Evolutionary conservation across 2,329 filamentous ascomycete genomes (phyloP), one percentile per base, ranked within the genome.

Genomic region (Microdochium bolleyi): DNA sequence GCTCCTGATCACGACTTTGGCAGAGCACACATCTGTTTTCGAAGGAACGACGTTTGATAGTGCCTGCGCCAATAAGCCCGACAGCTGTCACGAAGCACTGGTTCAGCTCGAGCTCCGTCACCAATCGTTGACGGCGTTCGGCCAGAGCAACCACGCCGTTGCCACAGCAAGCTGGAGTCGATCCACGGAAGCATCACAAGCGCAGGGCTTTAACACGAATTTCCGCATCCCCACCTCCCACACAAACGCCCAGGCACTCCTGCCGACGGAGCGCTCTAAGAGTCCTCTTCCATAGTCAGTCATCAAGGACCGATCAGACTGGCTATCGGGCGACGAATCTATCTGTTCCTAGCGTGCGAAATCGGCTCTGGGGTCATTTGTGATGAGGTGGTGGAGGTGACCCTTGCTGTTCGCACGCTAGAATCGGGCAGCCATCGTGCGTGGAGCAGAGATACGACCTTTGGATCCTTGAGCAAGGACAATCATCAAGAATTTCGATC

Each of bases 341-440:
- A 21, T 22, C 19, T 19, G 41, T 16, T 41, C 41, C 41, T 46
- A 13, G 41, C 52, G 19, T 34, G 38, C 14, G 32, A 46, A 22
- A 19, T 30, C 13, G 41, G 41, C 41, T 46, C 19, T 22, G 41
- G 41, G 65, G 64, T 65, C 64, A 59, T 63, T 58, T 64, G 65
- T 64, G 63, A 67, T 67, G 65, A 65, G 64, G 65, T 60, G 63
- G 62, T 59, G 64, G 62, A 58, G 64, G 64, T 60, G 62, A 63
- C 60, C 62, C 62, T 66, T 59, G 59, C 60, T 60, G 56, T 60
- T 60, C 56, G 58, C 55, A 59, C 57, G 60, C 52, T 56, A 59
- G 61, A 46, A 8, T 19, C 21, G 41, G 22, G 41, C 41, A 19
- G 3, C 14, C 19, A 22, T 8, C 13, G 3, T 13, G 8, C 9